These are phyloP conservation scores for Vigna mungo DNA, from an alignment of 306 rosid genomes.

Conservation along the genomic window DNA sequence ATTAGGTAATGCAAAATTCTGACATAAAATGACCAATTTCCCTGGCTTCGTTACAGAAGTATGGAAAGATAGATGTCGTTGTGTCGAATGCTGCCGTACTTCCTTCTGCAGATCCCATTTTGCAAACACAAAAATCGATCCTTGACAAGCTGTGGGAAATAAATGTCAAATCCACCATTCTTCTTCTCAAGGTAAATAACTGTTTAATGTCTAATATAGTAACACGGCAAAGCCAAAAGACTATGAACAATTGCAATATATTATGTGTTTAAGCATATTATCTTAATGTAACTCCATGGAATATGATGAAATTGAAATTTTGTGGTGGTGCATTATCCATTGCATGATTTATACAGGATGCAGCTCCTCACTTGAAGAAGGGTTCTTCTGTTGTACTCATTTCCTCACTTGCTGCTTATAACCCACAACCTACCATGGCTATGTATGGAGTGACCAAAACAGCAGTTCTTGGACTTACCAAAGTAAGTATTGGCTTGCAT, in stretches of 20 bases:
- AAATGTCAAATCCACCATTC: slow-evolving; percentile 85
- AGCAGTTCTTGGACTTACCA: slow-evolving; percentile 78
- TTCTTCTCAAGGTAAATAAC: slow-evolving; percentile 68
- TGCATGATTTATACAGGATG: slow-evolving; percentile 58
- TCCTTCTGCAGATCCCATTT: slow-evolving; percentile 69
- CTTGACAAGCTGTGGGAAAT: slow-evolving; percentile 90
- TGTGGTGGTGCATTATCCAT: background rate
- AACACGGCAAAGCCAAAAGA: slow-evolving; percentile 2
- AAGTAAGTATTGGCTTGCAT: slow-evolving; percentile 51
- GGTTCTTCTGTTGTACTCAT: slow-evolving; percentile 80
- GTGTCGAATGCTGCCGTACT: slow-evolving; percentile 86
- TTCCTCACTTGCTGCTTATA: slow-evolving; percentile 72
- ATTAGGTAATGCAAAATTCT: no score
- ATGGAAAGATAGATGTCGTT: slow-evolving; percentile 76
- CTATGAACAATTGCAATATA: slow-evolving; percentile 16
- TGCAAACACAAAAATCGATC: slow-evolving; percentile 64
- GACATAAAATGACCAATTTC: background rate
- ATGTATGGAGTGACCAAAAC: slow-evolving; percentile 94
- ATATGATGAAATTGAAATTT: background rate
- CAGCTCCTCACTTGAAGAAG: slow-evolving; percentile 69
- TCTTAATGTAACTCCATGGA: background rate
- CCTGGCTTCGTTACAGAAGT: slow-evolving; percentile 61
- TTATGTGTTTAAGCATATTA: background rate
- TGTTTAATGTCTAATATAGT: background rate
- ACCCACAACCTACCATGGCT: slow-evolving; percentile 72